Base-by-base conservation (phyloP, 169 alveolate species). In the Plasmodium knowlesi region DNA sequence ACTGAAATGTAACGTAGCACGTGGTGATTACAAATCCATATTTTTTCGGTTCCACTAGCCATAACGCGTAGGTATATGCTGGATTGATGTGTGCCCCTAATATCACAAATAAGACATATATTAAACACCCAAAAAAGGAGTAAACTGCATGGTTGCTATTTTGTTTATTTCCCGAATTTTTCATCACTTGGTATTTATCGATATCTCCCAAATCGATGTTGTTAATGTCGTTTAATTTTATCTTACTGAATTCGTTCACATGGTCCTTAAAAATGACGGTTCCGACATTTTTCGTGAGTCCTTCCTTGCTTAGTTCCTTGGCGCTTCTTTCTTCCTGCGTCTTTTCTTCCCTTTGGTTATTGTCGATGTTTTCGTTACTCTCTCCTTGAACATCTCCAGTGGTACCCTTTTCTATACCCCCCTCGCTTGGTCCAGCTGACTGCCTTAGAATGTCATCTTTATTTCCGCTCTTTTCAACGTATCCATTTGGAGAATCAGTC, bases 31-130 rank as follows among this genome's bases (percentile, higher is more conserved):
- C 86, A 50, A 85, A 85, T 85, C 93, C 93, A 74, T 85, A 85
- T 85, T 85, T 85, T 85, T 85, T 73, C 14, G 93, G 93, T 14
- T 85, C 93, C 25, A 76, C 30, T 72, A 85, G 43, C 93, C 93
- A 85, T 50, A 85, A 74, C 19, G 93, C 93, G 39, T 85, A 85
- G 34, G 93, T 85, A 25, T 85, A 85, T 73, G 93, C 93, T 28
- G 93, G 93, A 74, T 85, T 85, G 28, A 85, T 85, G 41, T 85
- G 93, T 8, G 93, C 93, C 16, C 93, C 93, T 37, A 74, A 34
- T 30, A 85, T 16, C n/a, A 85, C 53, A 85, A 85, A 85, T 85
- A 85, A 73, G 22, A 85, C 93, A 53, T 85, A 85, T 85, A 85
- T 85, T 73, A 85, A 85, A 10, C 93, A 85, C 25, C 93, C 93